Evolutionary conservation across 805 yeast species (phyloP).

Genomic region (Kazachstania viticola): DNA sequence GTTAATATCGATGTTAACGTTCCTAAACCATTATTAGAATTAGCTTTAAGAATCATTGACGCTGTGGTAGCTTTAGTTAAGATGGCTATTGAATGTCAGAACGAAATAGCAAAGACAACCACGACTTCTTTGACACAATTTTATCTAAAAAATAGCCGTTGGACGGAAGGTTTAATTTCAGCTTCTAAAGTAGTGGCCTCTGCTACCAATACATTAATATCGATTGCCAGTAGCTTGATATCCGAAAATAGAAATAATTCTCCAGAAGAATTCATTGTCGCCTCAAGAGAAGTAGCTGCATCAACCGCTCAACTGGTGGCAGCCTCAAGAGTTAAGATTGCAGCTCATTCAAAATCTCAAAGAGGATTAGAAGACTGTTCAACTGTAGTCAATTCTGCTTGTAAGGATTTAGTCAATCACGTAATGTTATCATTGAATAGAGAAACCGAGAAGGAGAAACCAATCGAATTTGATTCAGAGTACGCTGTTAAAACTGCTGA

Average conservation of each 20-base stretch:
- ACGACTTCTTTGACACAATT: constrained; percentile 32
- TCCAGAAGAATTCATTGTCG: constrained; percentile 77
- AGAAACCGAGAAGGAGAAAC: constrained; percentile 25
- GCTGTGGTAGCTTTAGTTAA: constrained; percentile 62
- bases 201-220: constrained; percentile 69
- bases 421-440: constrained; percentile 47
- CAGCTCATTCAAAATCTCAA: constrained; percentile 65
- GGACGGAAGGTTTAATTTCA: constrained; percentile 89
- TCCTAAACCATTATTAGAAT: constrained; percentile 63
- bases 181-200: constrained; percentile 82
- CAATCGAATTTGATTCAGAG: constrained; percentile 53
- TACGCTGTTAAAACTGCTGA: constrained; percentile 78
- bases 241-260: constrained; percentile 34
- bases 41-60: constrained; percentile 70
- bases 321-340: constrained; percentile 78
- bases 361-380: constrained; percentile 60
- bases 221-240: constrained; percentile 79
- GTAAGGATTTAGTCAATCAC: constrained; percentile 56
- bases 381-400: constrained; percentile 60
- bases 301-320: constrained; percentile 89
- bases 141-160: constrained; percentile 76
- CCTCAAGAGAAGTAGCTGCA: constrained; percentile 85
- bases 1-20: constrained; percentile 35
- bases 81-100: constrained; percentile 71
- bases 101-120: constrained; percentile 61